These are phyloP conservation scores for Strigomonas oncopelti DNA, from an alignment of 208 protist species.

Conservation along the genomic window DNA sequence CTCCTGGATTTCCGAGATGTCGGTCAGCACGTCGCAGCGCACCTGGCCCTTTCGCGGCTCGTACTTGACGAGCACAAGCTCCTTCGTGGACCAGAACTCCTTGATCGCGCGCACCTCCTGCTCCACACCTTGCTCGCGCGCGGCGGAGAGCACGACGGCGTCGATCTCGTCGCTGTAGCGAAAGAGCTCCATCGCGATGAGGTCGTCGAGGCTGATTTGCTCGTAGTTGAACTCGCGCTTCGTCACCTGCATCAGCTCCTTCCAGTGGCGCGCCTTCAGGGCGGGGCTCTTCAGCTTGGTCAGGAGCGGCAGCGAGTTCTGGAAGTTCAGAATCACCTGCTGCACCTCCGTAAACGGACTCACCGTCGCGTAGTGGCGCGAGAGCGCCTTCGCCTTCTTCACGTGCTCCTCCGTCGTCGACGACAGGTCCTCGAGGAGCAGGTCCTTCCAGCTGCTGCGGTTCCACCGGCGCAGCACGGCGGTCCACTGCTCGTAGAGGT, in stretches of 20 bases:
- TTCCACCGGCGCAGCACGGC: constrained; percentile 92
- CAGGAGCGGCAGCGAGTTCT: constrained; percentile 95
- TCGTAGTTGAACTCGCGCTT: constrained; percentile 93
- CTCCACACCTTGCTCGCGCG: constrained; percentile 96
- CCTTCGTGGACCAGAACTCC: constrained; percentile 92
- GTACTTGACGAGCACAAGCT: constrained; percentile 89
- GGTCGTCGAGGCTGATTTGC: constrained; percentile 95
- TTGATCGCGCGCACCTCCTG: constrained; percentile 92
- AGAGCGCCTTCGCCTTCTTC: constrained; percentile 77
- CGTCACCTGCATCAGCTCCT: constrained; percentile 95
- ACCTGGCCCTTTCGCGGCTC: constrained; percentile 83
- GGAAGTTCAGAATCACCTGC: constrained; percentile 93
- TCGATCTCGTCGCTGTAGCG: constrained; percentile 93
- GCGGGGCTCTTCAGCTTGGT: constrained; percentile 95
- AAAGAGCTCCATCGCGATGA: constrained; percentile 97
- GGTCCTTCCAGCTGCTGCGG: constrained; percentile 94
- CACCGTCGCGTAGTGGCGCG: constrained; percentile 83
- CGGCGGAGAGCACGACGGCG: constrained; percentile 90
- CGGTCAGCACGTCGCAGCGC: constrained; percentile 91
- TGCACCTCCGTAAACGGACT: constrained; percentile 88
- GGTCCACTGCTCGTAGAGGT: constrained; percentile 92
- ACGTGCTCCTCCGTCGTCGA: constrained; percentile 91
- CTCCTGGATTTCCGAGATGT: constrained; percentile 94
- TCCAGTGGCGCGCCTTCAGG: constrained; percentile 97
- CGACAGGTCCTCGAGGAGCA: constrained; percentile 93